Conservation (phyloP, 108 stramenopile species). For the Skeletonema costatum region DNA sequence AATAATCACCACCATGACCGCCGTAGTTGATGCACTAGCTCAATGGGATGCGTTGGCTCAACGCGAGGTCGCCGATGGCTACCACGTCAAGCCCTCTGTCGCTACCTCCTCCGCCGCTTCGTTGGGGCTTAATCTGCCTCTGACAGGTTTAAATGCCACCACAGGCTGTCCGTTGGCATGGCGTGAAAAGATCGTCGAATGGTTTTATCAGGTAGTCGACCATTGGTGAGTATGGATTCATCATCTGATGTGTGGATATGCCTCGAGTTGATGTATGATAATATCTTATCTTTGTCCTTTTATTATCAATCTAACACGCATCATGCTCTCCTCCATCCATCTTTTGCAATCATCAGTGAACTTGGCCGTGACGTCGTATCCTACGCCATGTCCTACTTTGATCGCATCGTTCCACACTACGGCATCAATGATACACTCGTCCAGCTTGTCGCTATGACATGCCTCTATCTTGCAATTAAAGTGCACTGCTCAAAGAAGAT, state of each 20-base stretch:
- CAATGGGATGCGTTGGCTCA: slow-evolving; percentile 1
- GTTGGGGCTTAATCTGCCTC: not conserved
- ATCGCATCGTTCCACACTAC: not conserved
- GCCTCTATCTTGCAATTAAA: not conserved
- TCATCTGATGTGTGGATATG: not conserved
- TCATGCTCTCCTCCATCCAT: not conserved
- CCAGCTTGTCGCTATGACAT: not conserved
- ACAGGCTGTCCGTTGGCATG: not conserved
- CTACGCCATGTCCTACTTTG: slow-evolving; percentile 3
- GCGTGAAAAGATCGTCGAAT: not conserved
- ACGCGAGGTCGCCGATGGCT: not conserved
- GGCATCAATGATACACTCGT: slow-evolving; percentile 1
- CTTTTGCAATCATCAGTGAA: not conserved
- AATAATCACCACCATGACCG: not conserved
- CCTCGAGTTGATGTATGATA: not conserved
- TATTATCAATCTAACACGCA: not conserved
- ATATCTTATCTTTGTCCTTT: not conserved
- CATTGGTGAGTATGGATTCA: not conserved
- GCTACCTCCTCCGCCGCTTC: not conserved
- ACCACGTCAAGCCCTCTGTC: not conserved
- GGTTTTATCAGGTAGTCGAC: not conserved
- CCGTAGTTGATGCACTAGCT: not conserved
- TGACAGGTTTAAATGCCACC: not conserved
- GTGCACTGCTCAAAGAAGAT: not conserved
- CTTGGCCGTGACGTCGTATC: not conserved